Conservation (phyloP, 1,284 basidiomycete species). For the Leucoagaricus sp. region DNA sequence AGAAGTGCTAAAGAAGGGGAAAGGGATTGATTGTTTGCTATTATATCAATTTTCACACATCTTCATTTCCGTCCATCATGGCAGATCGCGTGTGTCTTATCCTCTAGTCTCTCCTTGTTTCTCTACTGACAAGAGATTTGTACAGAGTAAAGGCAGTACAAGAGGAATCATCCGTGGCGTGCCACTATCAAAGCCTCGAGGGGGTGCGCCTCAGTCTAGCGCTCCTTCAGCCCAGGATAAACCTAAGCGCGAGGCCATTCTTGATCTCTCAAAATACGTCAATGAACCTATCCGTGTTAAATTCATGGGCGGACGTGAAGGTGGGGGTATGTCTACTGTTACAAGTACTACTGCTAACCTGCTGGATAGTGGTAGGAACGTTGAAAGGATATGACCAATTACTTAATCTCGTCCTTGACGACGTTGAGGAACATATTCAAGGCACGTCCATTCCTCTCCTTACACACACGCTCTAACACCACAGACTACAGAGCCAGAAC, state of each 20-base stretch:
- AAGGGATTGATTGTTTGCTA: conserved; percentile 9
- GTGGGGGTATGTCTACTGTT: conserved; percentile 41
- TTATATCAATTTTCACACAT: conserved; percentile 16
- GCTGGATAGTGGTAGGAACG: conserved; percentile 76
- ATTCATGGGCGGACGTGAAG: conserved; percentile 95
- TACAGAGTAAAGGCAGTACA: conserved; percentile 56
- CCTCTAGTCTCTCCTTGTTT: conserved; percentile 11
- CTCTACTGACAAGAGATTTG: too few relatives aligned
- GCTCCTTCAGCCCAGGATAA: conserved; percentile 69
- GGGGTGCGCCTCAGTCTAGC: conserved; percentile 33
- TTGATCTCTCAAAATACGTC: conserved; percentile 93
- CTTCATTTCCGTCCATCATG: conserved; percentile 35
- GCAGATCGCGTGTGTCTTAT: conserved; percentile 57
- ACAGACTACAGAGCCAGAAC: conserved; percentile 55
- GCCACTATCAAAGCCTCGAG: conserved; percentile 42
- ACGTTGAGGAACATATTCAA: conserved; percentile 78
- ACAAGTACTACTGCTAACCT: conserved; percentile 2
- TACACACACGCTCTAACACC: conserved; percentile 6
- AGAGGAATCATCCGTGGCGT: conserved; percentile 46
- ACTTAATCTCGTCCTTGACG: conserved; percentile 93
- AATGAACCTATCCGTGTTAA: conserved; percentile 94
- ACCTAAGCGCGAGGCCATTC: conserved; percentile 93
- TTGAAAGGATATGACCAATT: conserved; percentile 97
- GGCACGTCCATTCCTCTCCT: conserved; percentile 42
- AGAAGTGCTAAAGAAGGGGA: conserved; percentile 21